A percentile compares a stretch with the other conserved stretches of the same genome.
Evolutionary conservation across 2,329 filamentous ascomycete genomes (phyloP).

Genomic region (Hypoxylon sp.): DNA sequence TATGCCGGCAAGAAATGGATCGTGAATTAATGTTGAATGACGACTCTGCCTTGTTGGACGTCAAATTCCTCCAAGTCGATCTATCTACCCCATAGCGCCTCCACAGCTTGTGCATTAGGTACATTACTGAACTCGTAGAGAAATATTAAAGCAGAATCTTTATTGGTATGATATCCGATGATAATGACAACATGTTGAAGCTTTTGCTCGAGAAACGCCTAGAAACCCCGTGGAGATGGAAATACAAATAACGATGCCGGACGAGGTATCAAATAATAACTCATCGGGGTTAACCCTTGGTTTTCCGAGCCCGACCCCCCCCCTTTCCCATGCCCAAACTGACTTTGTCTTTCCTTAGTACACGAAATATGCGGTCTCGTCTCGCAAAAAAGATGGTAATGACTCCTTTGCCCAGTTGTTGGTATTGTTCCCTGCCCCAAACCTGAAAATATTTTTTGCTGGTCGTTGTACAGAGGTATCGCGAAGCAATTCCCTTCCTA

Average conservation of each 20-base stretch:
- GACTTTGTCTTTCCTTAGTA: conserved; percentile 20
- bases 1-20: too few relatives aligned
- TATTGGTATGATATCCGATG: conserved; percentile 6
- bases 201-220: conserved; percentile 27
- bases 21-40: too few relatives aligned
- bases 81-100: conserved; percentile 25
- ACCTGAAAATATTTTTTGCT: conserved; percentile 25
- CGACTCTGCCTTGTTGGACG: too few relatives aligned
- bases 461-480: conserved; percentile 40
- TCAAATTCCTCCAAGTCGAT: too few relatives aligned
- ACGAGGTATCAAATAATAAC: conserved; percentile 13
- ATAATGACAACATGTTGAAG: conserved; percentile 11
- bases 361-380: conserved; percentile 10
- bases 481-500: conserved; percentile 18
- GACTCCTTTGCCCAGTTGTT: conserved; percentile 15
- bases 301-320: conserved; percentile 13
- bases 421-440: conserved; percentile 16
- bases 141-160: too few relatives aligned
- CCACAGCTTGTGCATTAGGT: too few relatives aligned
- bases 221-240: conserved; percentile 8
- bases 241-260: conserved; percentile 20
- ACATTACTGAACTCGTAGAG: too few relatives aligned
- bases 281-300: conserved; percentile 7
- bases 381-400: conserved; percentile 17
- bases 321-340: conserved; percentile 21